A percentile compares a stretch with the other conserved stretches of the same genome.
Conservation (phyloP, 306 rosid genomes). For the Castanospermum australe region DNA sequence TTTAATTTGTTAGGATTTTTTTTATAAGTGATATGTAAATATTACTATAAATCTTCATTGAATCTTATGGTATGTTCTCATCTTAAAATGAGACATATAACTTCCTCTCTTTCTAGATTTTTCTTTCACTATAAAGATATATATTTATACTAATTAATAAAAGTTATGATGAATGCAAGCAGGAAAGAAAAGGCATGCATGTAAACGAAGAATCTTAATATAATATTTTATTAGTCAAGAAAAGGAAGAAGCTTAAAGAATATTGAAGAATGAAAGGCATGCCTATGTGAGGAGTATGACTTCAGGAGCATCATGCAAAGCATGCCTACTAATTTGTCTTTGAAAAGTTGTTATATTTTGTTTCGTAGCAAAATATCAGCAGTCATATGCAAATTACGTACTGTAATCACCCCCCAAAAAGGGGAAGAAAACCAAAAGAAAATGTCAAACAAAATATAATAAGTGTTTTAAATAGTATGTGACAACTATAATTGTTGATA, state of each 20-base stretch:
- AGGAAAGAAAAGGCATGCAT: not conserved
- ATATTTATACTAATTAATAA: too few relatives aligned
- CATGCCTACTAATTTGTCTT: not conserved
- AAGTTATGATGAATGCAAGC: not conserved
- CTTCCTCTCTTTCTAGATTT: too few relatives aligned
- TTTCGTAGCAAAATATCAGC: not conserved
- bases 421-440: not conserved
- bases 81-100: too few relatives aligned
- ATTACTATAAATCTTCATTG: too few relatives aligned
- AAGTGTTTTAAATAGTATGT: not conserved
- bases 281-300: not conserved
- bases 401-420: not conserved
- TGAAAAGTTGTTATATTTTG: not conserved
- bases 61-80: too few relatives aligned
- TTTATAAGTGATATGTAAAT: too few relatives aligned
- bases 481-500: too few relatives aligned
- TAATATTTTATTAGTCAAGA: not conserved
- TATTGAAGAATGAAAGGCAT: not conserved
- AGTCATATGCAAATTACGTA: not conserved
- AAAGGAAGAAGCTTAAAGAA: not conserved
- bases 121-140: too few relatives aligned
- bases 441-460: not conserved
- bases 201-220: not conserved
- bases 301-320: not conserved
- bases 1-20: too few relatives aligned